These are phyloP conservation scores for Trichosphaerium sp. DNA, from an alignment of 78 protist genomes.

Conservation along the genomic window DNA sequence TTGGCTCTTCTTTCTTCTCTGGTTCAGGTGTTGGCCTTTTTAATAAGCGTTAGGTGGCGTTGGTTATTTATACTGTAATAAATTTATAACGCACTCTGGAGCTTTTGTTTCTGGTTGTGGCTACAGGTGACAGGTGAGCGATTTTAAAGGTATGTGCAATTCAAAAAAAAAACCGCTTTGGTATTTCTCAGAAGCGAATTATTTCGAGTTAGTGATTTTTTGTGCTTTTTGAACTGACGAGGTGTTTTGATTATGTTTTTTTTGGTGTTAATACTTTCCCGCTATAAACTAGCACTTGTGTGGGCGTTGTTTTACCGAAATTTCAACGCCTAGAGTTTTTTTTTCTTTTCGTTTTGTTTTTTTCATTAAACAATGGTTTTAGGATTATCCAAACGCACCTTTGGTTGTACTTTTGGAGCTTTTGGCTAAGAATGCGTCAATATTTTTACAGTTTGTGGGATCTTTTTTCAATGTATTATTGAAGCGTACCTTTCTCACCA, in stretches of 20 bases:
- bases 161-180: too few species aligned
- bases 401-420: not conserved
- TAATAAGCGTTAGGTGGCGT: too few species aligned
- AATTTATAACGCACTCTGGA: too few species aligned
- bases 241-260: not conserved
- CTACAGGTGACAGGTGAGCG: constrained; percentile 5
- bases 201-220: not conserved
- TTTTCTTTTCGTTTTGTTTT: not conserved
- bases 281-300: too few species aligned
- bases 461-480: not conserved
- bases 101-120: not conserved
- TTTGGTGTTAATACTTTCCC: not conserved
- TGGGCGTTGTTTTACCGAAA: not conserved
- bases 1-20: not conserved
- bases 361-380: not conserved
- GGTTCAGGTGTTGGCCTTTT: constrained; percentile 7
- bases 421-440: not conserved
- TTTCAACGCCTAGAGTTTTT: not conserved
- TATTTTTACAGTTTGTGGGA: not conserved
- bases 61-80: too few species aligned
- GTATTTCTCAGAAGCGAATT: too few species aligned
- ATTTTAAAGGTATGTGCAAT: too few species aligned
- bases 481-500: constrained; percentile 30
- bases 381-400: not conserved
- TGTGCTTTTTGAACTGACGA: not conserved